A percentile compares a stretch with the other conserved stretches of the same genome.
Evolutionary conservation across 805 yeast genomes (phyloP).

Genomic region (Cyberlindnera maritima): DNA sequence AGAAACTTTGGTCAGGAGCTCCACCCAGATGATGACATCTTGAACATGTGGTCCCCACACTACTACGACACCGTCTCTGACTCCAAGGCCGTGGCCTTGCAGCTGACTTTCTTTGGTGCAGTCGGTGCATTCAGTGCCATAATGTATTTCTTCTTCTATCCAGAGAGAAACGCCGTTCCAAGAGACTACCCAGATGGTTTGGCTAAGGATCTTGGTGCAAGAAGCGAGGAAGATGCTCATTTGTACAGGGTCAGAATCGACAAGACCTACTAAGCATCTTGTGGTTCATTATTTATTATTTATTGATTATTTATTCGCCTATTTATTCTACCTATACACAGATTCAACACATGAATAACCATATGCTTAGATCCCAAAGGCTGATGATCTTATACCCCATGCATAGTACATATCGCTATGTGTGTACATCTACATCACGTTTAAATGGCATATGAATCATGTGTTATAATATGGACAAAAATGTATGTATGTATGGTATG

Average conservation of each 20-base stretch:
- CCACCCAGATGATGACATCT: slow-evolving; percentile 66
- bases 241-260: slow-evolving; percentile 43
- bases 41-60: slow-evolving; percentile 88
- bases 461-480: neutral
- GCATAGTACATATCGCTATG: no score
- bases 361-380: no score
- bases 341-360: no score
- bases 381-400: no score
- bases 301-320: slow-evolving; percentile 7
- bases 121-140: slow-evolving; percentile 40
- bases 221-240: slow-evolving; percentile 39
- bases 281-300: slow-evolving; percentile 1
- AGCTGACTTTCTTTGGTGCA: slow-evolving; percentile 53
- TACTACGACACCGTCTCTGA: slow-evolving; percentile 59
- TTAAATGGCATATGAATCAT: neutral
- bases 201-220: slow-evolving; percentile 70
- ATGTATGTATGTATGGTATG: neutral
- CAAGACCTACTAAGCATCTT: slow-evolving; percentile 23
- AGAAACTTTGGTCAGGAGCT: slow-evolving; percentile 74
- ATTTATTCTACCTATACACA: neutral
- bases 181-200: slow-evolving; percentile 79
- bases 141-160: slow-evolving; percentile 50
- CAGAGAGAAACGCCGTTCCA: slow-evolving; percentile 72
- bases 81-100: slow-evolving; percentile 56
- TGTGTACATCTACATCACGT: no score